A percentile compares a stretch with the other conserved stretches of the same genome.
Evolutionary conservation across 2,329 filamentous ascomycete species (phyloP).

Genomic region (Amesomyces nigricolor): DNA sequence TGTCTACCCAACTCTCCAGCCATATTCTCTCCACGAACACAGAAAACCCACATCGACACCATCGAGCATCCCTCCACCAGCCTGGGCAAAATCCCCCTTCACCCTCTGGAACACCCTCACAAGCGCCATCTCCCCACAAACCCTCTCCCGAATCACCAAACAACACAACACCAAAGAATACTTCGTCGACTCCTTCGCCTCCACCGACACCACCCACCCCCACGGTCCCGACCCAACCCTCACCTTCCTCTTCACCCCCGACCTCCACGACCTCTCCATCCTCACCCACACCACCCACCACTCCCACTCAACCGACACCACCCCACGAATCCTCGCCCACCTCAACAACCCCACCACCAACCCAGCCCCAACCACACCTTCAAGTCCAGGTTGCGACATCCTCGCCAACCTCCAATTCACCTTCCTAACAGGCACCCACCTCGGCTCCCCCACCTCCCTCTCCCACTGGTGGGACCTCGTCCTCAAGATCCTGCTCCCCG

Average conservation of each 20-base stretch:
- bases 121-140: conserved; percentile 38
- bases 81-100: conserved; percentile 21
- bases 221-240: conserved; percentile 36
- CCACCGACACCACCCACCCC: conserved; percentile 38
- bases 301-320: conserved; percentile 41
- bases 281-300: conserved; percentile 27
- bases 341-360: conserved; percentile 28
- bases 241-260: conserved; percentile 43
- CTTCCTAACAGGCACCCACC: conserved; percentile 51
- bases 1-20: conserved; percentile 39
- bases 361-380: background rate
- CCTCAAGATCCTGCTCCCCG: conserved; percentile 46
- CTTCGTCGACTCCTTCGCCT: conserved; percentile 50
- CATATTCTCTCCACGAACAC: conserved; percentile 35
- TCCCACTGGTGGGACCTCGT: conserved; percentile 58
- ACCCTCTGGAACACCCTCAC: conserved; percentile 50
- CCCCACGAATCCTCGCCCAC: conserved; percentile 40
- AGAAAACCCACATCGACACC: conserved; percentile 2
- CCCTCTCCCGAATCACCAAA: conserved; percentile 46
- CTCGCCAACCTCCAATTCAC: conserved; percentile 57
- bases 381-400: too few species aligned
- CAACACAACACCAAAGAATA: conserved; percentile 38
- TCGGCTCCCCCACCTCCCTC: conserved; percentile 54
- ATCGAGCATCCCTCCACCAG: background rate
- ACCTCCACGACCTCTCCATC: conserved; percentile 38